Percentiles rank a stretch among this genome's conserved stretches.
Evolutionary conservation across 352 stramenopile species (phyloP).

Genomic region (Phytophthora pistaciae): DNA sequence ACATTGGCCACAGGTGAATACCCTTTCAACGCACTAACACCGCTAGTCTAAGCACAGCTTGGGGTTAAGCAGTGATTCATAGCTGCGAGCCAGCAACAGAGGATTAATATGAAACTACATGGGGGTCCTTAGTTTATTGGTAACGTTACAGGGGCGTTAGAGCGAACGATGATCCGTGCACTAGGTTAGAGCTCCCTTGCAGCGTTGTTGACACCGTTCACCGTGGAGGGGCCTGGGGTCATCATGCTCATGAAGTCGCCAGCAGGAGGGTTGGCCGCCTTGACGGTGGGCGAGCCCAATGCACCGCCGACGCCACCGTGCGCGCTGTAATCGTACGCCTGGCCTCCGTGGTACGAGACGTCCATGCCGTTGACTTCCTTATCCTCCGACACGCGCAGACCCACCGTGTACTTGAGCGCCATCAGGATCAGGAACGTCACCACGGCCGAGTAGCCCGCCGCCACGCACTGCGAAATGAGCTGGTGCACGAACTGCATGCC

Average conservation of each 20-base stretch:
- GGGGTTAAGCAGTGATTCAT: too few species aligned
- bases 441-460: constrained; percentile 67
- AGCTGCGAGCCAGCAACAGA: too few species aligned
- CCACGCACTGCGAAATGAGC: constrained; percentile 60
- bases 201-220: constrained; percentile 10
- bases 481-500: constrained; percentile 56
- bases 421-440: constrained; percentile 80
- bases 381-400: constrained; percentile 72
- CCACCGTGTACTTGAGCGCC: constrained; percentile 72
- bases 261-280: constrained; percentile 20
- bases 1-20: background rate
- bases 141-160: constrained; percentile 11
- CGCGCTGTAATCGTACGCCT: constrained; percentile 61
- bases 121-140: background rate
- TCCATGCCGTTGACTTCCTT: constrained; percentile 82
- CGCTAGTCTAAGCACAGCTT: too few species aligned
- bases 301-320: constrained; percentile 11
- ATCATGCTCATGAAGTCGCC: constrained; percentile 34
- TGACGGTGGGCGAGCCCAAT: constrained; percentile 12
- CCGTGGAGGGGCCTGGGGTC: constrained; percentile 4
- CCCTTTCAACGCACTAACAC: too few species aligned
- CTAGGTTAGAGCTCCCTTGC: constrained; percentile 8
- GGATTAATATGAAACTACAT: too few species aligned
- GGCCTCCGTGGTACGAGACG: constrained; percentile 70
- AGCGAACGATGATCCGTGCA: background rate